phyloP scores from a whole-genome alignment of 2,329 filamentous ascomycete genomes.

The Macrophomina tecta region DNA sequence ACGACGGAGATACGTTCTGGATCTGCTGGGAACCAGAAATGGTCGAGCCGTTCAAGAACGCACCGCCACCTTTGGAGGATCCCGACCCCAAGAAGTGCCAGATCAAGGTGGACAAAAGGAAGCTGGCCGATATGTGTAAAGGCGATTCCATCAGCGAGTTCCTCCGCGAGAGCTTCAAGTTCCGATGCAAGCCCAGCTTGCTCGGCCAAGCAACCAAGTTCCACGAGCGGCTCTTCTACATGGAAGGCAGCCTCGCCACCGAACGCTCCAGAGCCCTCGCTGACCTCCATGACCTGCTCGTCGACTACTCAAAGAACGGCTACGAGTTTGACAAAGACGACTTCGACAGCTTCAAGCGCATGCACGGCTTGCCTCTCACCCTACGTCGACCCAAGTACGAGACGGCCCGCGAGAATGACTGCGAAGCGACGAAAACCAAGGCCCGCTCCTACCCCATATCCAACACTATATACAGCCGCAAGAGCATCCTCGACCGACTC shows the following conservation, averaged over 20 bases:
- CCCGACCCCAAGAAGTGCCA: slow-evolving; percentile 58
- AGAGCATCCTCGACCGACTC: slow-evolving; percentile 67
- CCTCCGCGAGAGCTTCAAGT: slow-evolving; percentile 61
- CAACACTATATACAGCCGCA: slow-evolving; percentile 32
- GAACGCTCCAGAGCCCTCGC: slow-evolving; percentile 38
- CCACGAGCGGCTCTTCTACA: slow-evolving; percentile 68
- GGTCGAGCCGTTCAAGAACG: slow-evolving; percentile 70
- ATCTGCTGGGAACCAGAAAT: slow-evolving; percentile 74
- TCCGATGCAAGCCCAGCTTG: slow-evolving; percentile 62
- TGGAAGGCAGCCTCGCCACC: slow-evolving; percentile 38
- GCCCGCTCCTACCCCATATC: too few species aligned
- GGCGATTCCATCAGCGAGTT: slow-evolving; percentile 52
- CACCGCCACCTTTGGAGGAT: slow-evolving; percentile 53
- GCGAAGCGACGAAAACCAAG: slow-evolving; percentile 27
- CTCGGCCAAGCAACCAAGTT: slow-evolving; percentile 70
- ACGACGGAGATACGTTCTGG: slow-evolving; percentile 81
- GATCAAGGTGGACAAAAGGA: slow-evolving; percentile 57
- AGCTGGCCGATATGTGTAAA: slow-evolving; percentile 53
- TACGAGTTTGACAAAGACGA: slow-evolving; percentile 55
- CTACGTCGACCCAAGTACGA: slow-evolving; percentile 43
- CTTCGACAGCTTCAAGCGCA: slow-evolving; percentile 57
- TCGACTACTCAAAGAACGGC: slow-evolving; percentile 54
- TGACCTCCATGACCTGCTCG: slow-evolving; percentile 53
- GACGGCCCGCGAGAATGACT: slow-evolving; percentile 37
- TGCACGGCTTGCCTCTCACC: slow-evolving; percentile 62